Evolutionary conservation across 2,329 filamentous ascomycete species (phyloP), one percentile per base, ranked within the genome.

Genomic region (Aspergillus sp.): DNA sequence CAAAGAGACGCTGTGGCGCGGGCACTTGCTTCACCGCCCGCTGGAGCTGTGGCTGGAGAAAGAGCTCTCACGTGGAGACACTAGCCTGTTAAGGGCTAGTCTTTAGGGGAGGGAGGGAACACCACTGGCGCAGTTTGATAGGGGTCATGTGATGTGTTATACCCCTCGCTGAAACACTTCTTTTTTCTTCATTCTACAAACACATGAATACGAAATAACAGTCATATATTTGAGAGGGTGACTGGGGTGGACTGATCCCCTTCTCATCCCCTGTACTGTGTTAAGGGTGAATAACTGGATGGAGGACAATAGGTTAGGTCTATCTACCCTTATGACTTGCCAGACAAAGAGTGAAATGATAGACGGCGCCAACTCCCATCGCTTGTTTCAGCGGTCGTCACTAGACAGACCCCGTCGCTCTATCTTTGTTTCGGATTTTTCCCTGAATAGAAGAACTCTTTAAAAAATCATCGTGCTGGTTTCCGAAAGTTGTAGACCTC

Each of bases 11-110:
- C 52, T 54, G 52, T 42, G 36, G 52, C 52, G 52, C 52, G 36
- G 38, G 15, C 8, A 36, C 32, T 38, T 13, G 23, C 23, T 42
- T 54, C 52, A 54, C 52, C 52, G 52, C 52, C 38, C 52, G 21
- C 38, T n/a, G 25, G n/a, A 54, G 52, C 32, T 54, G 52, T 54
- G 52, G 52, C 52, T 54, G 52, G 52, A 42, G 32, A n/a, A 13
- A 13, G 23, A 23, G 21, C n/a, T 3, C 10, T 27, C 21, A 54
- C 52, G 52, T 54, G 52, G 36, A 17, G 8, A 13, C 15, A 10
- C 50, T 39, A 53, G 50, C 15, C 50, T 19, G 11, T 3, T 39
- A 8, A 2, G 19, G 50, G 1, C 50, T 53, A 53, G 50, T 1
- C 1, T 0, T 11, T 39, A 23, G 21, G 30, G 21, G 4, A 21